Evolutionary conservation across 179 eudicot species (phyloP).

Genomic region (Beta macrorhiza): DNA sequence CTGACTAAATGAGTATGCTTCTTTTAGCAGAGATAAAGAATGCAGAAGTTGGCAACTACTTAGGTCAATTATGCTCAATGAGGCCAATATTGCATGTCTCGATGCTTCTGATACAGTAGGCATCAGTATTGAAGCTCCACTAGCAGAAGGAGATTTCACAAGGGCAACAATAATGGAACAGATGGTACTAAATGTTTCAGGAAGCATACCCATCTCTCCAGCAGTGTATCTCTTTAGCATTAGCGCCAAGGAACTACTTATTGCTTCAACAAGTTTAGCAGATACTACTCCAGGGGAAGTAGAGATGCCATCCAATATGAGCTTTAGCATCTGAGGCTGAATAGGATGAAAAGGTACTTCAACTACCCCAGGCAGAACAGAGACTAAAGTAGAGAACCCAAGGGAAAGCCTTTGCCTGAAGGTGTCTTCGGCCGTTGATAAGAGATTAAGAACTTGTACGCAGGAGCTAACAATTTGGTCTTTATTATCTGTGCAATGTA

Average conservation of each 20-base stretch:
- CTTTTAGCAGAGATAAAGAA: constrained; percentile 75
- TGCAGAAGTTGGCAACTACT: constrained; percentile 56
- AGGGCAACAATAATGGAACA: constrained; percentile 73
- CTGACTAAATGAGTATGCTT: constrained; percentile 57
- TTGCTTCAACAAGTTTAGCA: constrained; percentile 55
- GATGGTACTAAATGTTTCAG: constrained; percentile 67
- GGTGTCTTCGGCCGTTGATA: constrained; percentile 60
- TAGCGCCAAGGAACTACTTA: constrained; percentile 51
- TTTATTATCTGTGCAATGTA: constrained; percentile 51
- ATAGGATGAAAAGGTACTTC: constrained; percentile 86
- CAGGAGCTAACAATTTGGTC: constrained; percentile 72
- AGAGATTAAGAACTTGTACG: constrained; percentile 69
- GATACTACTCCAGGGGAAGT: constrained; percentile 78
- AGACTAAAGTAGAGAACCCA: constrained; percentile 79
- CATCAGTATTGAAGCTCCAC: constrained; percentile 45
- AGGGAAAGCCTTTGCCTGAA: constrained; percentile 82
- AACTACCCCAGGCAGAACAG: constrained; percentile 68
- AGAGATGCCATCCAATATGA: constrained; percentile 56
- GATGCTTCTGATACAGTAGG: constrained; percentile 54
- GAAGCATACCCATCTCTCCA: constrained; percentile 74
- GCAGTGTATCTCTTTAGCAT: constrained; percentile 64
- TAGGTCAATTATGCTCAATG: constrained; percentile 43
- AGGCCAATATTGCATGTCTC: constrained; percentile 50
- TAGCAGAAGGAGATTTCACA: constrained; percentile 66
- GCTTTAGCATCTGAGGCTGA: constrained; percentile 74